A percentile compares a stretch with the other conserved stretches of the same genome.
Conservation (phyloP, 108 stramenopile species). For the Bacterosira constricta region DNA sequence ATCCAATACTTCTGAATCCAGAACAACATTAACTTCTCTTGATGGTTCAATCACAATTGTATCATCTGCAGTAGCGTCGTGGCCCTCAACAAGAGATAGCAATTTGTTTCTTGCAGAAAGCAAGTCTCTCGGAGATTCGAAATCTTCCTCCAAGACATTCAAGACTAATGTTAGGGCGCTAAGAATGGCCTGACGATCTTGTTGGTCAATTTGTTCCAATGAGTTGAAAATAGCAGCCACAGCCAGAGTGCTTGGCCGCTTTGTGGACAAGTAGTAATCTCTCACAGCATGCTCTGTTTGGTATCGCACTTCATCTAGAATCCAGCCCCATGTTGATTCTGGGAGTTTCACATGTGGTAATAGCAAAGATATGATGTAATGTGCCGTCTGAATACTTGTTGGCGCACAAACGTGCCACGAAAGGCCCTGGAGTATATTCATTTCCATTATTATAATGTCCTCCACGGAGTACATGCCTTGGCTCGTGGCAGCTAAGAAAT, state of each 20-base stretch:
- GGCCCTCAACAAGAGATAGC: too few species aligned
- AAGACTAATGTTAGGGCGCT: too few species aligned
- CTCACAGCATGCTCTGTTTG: slow-evolving; percentile 38
- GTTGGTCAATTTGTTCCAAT: slow-evolving; percentile 4
- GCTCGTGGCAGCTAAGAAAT: slow-evolving; percentile 51
- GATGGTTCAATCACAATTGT: too few species aligned
- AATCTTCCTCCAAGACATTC: too few species aligned
- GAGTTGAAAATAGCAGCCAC: slow-evolving; percentile 47
- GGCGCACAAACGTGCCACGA: slow-evolving; percentile 37
- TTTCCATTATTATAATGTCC: slow-evolving; percentile 62
- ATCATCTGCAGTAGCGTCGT: too few species aligned
- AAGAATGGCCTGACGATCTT: neutral
- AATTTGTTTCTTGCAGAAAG: too few species aligned
- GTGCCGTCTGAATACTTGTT: slow-evolving; percentile 18
- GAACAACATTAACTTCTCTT: too few species aligned
- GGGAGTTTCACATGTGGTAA: neutral
- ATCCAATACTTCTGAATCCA: too few species aligned
- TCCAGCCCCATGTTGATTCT: neutral
- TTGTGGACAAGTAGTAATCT: slow-evolving; percentile 12
- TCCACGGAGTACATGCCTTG: slow-evolving; percentile 47
- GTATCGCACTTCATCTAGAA: slow-evolving; percentile 31
- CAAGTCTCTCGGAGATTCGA: too few species aligned
- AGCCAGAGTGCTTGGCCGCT: slow-evolving; percentile 28
- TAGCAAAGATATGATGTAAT: slow-evolving; percentile 18
- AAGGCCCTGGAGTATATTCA: slow-evolving; percentile 34